Base-by-base conservation (phyloP, 257 asterid genomes). In the Solanum ossicruentum region DNA sequence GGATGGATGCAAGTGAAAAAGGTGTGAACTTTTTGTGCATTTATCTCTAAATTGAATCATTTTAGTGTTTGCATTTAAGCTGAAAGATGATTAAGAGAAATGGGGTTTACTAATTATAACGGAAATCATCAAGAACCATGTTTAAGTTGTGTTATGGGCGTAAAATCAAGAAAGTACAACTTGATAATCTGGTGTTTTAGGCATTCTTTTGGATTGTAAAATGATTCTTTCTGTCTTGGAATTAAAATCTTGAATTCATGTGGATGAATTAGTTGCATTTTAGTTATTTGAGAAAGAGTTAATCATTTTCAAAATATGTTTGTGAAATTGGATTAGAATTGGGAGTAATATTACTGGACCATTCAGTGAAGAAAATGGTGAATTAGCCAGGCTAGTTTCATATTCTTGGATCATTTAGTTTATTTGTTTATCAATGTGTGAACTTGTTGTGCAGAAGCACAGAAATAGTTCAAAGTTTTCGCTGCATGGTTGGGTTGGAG, bases 1-100 rank as follows among this genome's bases (percentile, higher is more conserved):
- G 99, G 98, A 71, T 97, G 99, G 99, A 91, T 93, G 95, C 97
- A 93, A 89, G 99, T 97, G 45, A 97, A 95, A 93, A 97, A 97
- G 98, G 99, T 97, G 47, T 49, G 84, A 78, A 84, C 75, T 85
- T 87, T 83, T 63, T 58, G 11, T 66, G 7, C 58, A 71, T 85
- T 51, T 52, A 52, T 81, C 10, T 60, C 73, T 60, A 41, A 84
- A 86, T 83, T 41, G 72, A 52, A 66, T 10, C 21, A 15, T 43
- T 82, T 60, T 28, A 3, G 15, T 28, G 26, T 73, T 73, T 2
- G 26, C 51, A 9, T 77, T 77, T 26, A 77, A 51, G 60, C 63
- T 77, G 82, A 77, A 77, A 51, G 82, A 77, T 23, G 82, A 51
- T 77, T 57, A 51, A 52, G 41, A 10, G 20, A 51, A 69, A 69